Evolutionary conservation across 192 early-diverging fungal species (phyloP).

Genomic region (Backusella tuberculispora): DNA sequence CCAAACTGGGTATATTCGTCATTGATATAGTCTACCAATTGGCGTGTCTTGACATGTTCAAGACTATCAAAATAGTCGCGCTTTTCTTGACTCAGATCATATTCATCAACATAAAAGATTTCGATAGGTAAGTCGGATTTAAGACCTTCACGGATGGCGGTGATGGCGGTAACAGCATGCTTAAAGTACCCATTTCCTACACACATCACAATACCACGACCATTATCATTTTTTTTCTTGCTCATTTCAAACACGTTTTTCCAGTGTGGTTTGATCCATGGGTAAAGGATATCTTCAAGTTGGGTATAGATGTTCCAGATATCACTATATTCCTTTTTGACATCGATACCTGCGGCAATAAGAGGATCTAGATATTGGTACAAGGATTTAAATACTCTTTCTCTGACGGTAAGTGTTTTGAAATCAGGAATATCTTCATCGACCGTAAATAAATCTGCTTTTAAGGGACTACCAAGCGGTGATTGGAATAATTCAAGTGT

Average conservation of each 20-base stretch:
- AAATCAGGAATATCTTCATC: slow-evolving; percentile 43
- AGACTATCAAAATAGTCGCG: slow-evolving; percentile 33
- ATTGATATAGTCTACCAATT: slow-evolving; percentile 38
- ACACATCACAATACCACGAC: slow-evolving; percentile 54
- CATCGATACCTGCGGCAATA: slow-evolving; percentile 20
- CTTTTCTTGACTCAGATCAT: slow-evolving; percentile 41
- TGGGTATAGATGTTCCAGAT: slow-evolving; percentile 36
- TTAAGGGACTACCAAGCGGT: slow-evolving; percentile 37
- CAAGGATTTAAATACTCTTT: slow-evolving; percentile 46
- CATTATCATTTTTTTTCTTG: slow-evolving; percentile 10
- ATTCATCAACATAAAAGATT: slow-evolving; percentile 54
- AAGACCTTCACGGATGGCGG: slow-evolving; percentile 45
- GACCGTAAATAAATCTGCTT: slow-evolving; percentile 32
- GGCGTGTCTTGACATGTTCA: slow-evolving; percentile 8
- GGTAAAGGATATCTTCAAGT: slow-evolving; percentile 42
- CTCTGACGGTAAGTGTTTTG: slow-evolving; percentile 37
- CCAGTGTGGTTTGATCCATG: slow-evolving; percentile 46
- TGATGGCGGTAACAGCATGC: slow-evolving; percentile 43
- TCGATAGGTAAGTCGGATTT: slow-evolving; percentile 60
- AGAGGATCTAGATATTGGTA: slow-evolving; percentile 50
- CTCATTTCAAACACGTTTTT: slow-evolving; percentile 44
- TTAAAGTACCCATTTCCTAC: slow-evolving; percentile 53
- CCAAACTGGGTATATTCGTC: slow-evolving; percentile 45
- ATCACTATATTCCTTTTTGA: neutral
- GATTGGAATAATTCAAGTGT: slow-evolving; percentile 43